phyloP scores from a whole-genome alignment of 352 stramenopile genomes.

The Globisporangium perplexum region DNA sequence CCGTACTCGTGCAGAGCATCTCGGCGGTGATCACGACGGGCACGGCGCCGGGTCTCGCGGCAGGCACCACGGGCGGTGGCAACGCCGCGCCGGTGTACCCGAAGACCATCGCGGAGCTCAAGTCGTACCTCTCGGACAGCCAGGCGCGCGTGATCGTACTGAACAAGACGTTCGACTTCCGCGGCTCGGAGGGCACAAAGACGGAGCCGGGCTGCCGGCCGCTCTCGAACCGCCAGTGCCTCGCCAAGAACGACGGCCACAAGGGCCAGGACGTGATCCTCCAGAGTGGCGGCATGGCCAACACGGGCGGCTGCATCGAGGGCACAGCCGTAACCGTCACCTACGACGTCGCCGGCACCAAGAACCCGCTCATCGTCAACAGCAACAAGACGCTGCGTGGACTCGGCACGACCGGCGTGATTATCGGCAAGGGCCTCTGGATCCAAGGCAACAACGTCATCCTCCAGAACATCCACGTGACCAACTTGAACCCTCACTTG shows the following conservation, averaged over 20 bases:
- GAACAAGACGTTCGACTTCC: slow-evolving; percentile 43
- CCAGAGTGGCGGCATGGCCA: slow-evolving; percentile 37
- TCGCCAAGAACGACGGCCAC: slow-evolving; percentile 46
- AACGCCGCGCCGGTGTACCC: slow-evolving; percentile 25
- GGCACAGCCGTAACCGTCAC: slow-evolving; percentile 26
- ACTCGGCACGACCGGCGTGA: slow-evolving; percentile 21
- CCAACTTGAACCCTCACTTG: slow-evolving; percentile 31
- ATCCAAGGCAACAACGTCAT: slow-evolving; percentile 30
- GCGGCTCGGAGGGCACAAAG: slow-evolving; percentile 34
- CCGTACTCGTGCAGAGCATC: slow-evolving; percentile 2
- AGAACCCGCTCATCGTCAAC: slow-evolving; percentile 20
- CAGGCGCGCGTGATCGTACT: slow-evolving; percentile 43
- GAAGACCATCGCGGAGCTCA: slow-evolving; percentile 31
- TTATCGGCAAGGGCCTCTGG: slow-evolving; percentile 27
- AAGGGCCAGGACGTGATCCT: slow-evolving; percentile 53
- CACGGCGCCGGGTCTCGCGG: slow-evolving; percentile 15
- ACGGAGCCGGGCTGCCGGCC: slow-evolving; percentile 42
- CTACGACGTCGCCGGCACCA: slow-evolving; percentile 31
- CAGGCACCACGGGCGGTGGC: slow-evolving; percentile 34
- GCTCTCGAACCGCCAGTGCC: slow-evolving; percentile 29
- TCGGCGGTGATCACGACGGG: slow-evolving; percentile 2
- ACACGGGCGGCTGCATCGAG: slow-evolving; percentile 39
- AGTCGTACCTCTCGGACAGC: slow-evolving; percentile 30
- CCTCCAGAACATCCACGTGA: slow-evolving; percentile 33
- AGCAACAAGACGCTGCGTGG: slow-evolving; percentile 31